phyloP scores from a whole-genome alignment of 2,329 filamentous ascomycete genomes.

The Talaromyces funiculosus region DNA sequence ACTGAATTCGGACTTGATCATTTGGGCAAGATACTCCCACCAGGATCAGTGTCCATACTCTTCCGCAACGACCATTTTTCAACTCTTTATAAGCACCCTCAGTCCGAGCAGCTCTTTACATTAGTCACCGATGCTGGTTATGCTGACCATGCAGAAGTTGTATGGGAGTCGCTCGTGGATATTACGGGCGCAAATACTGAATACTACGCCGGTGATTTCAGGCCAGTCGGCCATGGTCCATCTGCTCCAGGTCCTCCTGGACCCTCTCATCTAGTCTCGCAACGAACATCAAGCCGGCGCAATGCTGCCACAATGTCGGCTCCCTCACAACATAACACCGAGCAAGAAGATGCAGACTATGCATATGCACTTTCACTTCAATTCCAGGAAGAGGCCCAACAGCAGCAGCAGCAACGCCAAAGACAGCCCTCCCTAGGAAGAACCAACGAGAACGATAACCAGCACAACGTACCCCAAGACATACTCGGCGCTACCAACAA shows the following conservation, averaged over 20 bases:
- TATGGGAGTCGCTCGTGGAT: constrained; percentile 92
- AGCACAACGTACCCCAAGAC: constrained; percentile 33
- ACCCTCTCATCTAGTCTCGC: constrained; percentile 19
- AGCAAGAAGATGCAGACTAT: constrained; percentile 65
- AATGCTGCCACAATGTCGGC: background rate
- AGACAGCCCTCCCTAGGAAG: constrained; percentile 37
- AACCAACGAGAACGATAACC: constrained; percentile 26
- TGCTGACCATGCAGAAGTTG: constrained; percentile 77
- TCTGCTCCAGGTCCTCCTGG: constrained; percentile 1
- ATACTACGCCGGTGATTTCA: constrained; percentile 87
- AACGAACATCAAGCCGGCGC: constrained; percentile 24
- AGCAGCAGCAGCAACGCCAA: constrained; percentile 56
- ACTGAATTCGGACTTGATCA: constrained; percentile 74
- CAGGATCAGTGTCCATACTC: constrained; percentile 79
- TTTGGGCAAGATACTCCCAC: constrained; percentile 62
- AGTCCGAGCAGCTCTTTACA: constrained; percentile 67
- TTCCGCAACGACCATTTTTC: constrained; percentile 98
- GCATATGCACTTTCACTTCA: constrained; percentile 88
- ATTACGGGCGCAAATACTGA: constrained; percentile 77
- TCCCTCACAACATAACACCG: constrained; percentile 30
- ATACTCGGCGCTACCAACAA: constrained; percentile 17
- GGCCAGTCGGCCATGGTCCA: constrained; percentile 61
- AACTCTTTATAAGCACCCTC: constrained; percentile 82
- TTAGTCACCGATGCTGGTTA: constrained; percentile 93
- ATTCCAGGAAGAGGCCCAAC: constrained; percentile 72